A percentile compares a stretch with the other conserved stretches of the same genome.
phyloP scores from a whole-genome alignment of 1,139 yeast genomes.

The Yamadazyma buinensis region DNA sequence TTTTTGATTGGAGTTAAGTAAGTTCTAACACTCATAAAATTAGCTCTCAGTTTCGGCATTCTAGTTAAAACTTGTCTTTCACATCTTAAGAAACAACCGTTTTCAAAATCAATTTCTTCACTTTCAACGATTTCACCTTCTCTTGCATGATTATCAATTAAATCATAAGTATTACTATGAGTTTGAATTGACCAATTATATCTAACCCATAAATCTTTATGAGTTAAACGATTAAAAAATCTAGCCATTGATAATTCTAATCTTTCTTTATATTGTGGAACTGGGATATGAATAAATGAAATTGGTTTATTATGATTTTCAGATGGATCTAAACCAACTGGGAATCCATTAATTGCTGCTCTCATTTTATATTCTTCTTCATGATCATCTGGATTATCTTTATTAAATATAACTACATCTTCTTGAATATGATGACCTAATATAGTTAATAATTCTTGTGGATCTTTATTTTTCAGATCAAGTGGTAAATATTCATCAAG shows the following conservation, averaged over 20 bases:
- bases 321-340: constrained; percentile 43
- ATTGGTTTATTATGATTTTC: constrained; percentile 30
- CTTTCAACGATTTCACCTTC: constrained; percentile 24
- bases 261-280: constrained; percentile 36
- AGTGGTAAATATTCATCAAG: constrained; percentile 26
- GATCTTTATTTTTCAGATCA: constrained; percentile 13
- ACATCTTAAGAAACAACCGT: constrained; percentile 33
- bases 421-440: constrained; percentile 36
- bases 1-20: constrained; percentile 35
- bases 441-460: constrained; percentile 18
- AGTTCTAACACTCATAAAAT: constrained; percentile 39
- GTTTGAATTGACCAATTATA: constrained; percentile 44
- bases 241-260: constrained; percentile 34
- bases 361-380: constrained; percentile 35
- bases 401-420: constrained; percentile 34
- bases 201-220: constrained; percentile 38
- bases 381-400: constrained; percentile 30
- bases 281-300: constrained; percentile 38
- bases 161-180: constrained; percentile 23
- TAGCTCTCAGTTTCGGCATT: constrained; percentile 36
- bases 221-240: constrained; percentile 34
- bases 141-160: constrained; percentile 31
- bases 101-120: constrained; percentile 36
- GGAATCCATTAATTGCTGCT: constrained; percentile 36
- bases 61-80: constrained; percentile 41